Evolutionary conservation across 1,284 basidiomycete species (phyloP).

Genomic region (Boletus sp.): DNA sequence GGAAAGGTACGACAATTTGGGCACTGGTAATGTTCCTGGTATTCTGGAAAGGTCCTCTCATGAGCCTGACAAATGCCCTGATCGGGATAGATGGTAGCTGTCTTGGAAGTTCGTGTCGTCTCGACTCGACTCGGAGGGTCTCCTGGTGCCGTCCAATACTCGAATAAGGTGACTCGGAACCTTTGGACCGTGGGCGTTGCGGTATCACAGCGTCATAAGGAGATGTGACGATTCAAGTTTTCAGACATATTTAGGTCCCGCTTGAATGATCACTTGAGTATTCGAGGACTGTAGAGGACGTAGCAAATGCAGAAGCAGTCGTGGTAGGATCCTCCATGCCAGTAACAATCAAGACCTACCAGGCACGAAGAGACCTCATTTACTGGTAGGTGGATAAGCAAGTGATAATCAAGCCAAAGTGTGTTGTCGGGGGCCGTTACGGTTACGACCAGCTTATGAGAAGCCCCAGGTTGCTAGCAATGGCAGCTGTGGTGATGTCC

Average conservation of each 20-base stretch:
- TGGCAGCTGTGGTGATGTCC: background rate
- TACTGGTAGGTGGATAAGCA: background rate
- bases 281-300: no score
- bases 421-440: background rate
- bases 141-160: background rate
- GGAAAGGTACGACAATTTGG: no score
- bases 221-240: background rate
- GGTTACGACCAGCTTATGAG: background rate
- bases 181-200: background rate
- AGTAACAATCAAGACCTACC: background rate
- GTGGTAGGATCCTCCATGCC: background rate
- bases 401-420: background rate
- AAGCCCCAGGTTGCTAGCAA: background rate
- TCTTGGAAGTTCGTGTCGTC: background rate
- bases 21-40: background rate
- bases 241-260: background rate
- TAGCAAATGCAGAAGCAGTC: background rate
- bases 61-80: background rate
- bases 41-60: constrained; percentile 1
- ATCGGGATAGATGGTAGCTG: background rate
- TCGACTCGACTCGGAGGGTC: background rate
- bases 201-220: background rate
- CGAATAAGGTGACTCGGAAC: background rate
- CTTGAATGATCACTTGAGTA: background rate
- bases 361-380: background rate